Evolutionary conservation across 1,284 basidiomycete species (phyloP), one percentile per base, ranked within the genome.

Genomic region (Trichosporon sp.): DNA sequence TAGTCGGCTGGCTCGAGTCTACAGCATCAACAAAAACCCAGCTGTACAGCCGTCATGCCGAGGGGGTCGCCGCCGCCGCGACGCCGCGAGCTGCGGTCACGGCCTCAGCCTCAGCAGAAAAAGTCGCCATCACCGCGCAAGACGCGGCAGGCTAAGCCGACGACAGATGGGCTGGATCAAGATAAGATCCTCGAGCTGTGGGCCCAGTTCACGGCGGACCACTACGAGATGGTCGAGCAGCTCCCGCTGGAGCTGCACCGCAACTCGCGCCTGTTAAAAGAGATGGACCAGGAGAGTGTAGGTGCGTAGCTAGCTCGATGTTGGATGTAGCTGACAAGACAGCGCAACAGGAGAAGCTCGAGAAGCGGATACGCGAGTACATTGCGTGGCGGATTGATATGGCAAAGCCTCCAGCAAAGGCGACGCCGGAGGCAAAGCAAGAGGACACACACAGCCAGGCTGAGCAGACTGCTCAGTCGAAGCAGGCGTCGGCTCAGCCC

Each of bases 221-320:
- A 90, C 71, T 88, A 87, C 75, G 90, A 91, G 85, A 86, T 89
- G 60, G 85, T 93, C 61, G 92, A 95, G 71, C 91, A 94, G 77
- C 80, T 95, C 5, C 92, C 93, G 2, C 81, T 95, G 64, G 90
- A 90, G 60, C 77, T 95, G 60, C 89, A 91, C 73, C 84, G 93
- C 37, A 88, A 90, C 64, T 89, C 89, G 77, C 83, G 86, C 23
- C 82, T 95, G 34, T 84, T 94, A 73, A 82, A 85, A n/a, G 92
- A 95, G 77, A 81, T 94, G 31, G 93, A 95, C 70, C 83, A 86
- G 65, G 89, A 91, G 74, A 84, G 86, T 60, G 78, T 85, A 59
- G 81, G 90, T 90, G 69, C 68, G 85, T 74, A 27, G 5, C 7
- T 2, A 4, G 11, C 34, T 25, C 8, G 3, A 6, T 4, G 36